Evolutionary conservation across 352 stramenopile species (phyloP).

Genomic region (Globisporangium cystogenes): DNA sequence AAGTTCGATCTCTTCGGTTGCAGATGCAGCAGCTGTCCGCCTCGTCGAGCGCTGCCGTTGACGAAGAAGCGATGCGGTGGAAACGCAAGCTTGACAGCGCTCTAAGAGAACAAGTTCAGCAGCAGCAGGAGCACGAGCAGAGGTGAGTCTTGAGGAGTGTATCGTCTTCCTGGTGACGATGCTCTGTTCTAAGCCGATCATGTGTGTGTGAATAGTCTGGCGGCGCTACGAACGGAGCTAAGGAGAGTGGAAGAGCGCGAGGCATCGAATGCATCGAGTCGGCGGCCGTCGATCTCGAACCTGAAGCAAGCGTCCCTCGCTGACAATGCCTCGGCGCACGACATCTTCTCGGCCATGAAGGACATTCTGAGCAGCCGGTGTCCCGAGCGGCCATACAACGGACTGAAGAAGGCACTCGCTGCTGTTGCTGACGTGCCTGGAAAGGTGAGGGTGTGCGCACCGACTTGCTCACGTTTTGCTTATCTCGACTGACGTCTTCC

Average conservation of each 20-base stretch:
- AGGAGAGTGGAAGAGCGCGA: slow-evolving; percentile 18
- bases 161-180: background rate
- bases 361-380: slow-evolving; percentile 54
- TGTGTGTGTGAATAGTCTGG: slow-evolving; percentile 15
- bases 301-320: slow-evolving; percentile 46
- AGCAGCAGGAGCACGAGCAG: slow-evolving; percentile 34
- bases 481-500: too few species aligned
- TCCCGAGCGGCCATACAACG: slow-evolving; percentile 63
- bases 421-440: slow-evolving; percentile 58
- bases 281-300: slow-evolving; percentile 21
- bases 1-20: slow-evolving; percentile 31
- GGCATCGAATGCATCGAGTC: background rate
- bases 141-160: slow-evolving; percentile 13
- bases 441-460: slow-evolving; percentile 30
- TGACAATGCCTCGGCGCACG: slow-evolving; percentile 38
- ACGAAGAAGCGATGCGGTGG: slow-evolving; percentile 37
- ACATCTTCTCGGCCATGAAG: slow-evolving; percentile 67
- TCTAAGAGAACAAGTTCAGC: slow-evolving; percentile 33
- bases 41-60: slow-evolving; percentile 11
- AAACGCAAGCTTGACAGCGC: slow-evolving; percentile 51
- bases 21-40: slow-evolving; percentile 36
- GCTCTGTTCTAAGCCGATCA: background rate
- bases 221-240: slow-evolving; percentile 23
- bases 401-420: slow-evolving; percentile 74
- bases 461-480: background rate